Evolutionary conservation across 495 filamentous ascomycete species (phyloP).

Genomic region (Tuber melanosporum): DNA sequence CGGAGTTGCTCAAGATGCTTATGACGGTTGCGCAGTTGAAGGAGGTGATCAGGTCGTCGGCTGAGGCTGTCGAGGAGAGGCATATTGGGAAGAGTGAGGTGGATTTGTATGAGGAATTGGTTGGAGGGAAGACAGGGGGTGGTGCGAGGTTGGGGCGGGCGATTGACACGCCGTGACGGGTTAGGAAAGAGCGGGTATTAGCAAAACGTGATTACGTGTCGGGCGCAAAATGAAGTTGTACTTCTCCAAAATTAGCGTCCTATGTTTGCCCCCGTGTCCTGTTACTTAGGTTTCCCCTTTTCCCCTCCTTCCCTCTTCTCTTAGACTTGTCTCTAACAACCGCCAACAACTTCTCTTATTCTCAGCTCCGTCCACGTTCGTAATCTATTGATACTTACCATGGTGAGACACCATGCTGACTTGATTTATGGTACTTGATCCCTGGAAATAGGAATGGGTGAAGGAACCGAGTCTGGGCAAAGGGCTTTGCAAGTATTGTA

Average conservation of each 20-base stretch:
- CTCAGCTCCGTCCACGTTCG: too few relatives aligned
- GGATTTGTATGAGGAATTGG: background rate
- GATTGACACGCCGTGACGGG: conserved; percentile 4
- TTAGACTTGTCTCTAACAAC: too few relatives aligned
- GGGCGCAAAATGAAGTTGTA: too few relatives aligned
- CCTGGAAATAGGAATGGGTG: background rate
- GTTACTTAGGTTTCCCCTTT: too few relatives aligned
- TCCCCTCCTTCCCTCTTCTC: too few relatives aligned
- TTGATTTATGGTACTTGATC: background rate
- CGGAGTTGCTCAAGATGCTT: conserved; percentile 17
- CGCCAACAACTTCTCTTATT: too few relatives aligned
- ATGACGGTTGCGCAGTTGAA: conserved; percentile 22
- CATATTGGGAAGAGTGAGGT: background rate
- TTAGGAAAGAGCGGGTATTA: background rate
- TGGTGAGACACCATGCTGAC: conserved; percentile 8
- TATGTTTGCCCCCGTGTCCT: too few relatives aligned
- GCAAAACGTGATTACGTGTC: too few relatives aligned
- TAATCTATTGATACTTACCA: too few relatives aligned
- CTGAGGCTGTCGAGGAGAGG: conserved; percentile 16
- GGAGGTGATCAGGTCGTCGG: conserved; percentile 23
- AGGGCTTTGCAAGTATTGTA: background rate
- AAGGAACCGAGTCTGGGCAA: background rate
- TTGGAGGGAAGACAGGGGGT: background rate
- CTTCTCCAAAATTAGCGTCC: too few relatives aligned
- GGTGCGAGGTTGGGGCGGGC: background rate